Percentiles rank a stretch among this genome's conserved stretches.
Evolutionary conservation across 2,329 filamentous ascomycete species (phyloP).

Genomic region (Fusarium globosum): DNA sequence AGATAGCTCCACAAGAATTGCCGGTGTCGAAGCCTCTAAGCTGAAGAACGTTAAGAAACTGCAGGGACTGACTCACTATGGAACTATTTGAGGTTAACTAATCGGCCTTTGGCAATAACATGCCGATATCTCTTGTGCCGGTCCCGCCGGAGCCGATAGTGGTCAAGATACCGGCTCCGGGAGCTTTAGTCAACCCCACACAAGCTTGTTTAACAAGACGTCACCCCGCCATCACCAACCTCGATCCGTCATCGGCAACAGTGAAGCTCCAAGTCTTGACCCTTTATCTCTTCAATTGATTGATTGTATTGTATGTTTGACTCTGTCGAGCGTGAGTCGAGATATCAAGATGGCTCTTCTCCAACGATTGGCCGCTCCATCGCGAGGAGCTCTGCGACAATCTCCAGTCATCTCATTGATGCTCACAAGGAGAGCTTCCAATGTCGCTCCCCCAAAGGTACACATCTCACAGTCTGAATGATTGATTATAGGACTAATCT

Average conservation of each 20-base stretch:
- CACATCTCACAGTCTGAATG: background rate
- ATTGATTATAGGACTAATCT: background rate
- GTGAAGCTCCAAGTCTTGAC: background rate
- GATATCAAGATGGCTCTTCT: constrained; percentile 46
- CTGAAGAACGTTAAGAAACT: background rate
- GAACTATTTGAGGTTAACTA: background rate
- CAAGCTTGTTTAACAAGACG: constrained; percentile 40
- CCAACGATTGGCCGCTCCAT: constrained; percentile 46
- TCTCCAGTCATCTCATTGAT: constrained; percentile 43
- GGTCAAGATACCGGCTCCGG: constrained; percentile 39
- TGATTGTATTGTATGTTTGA: background rate
- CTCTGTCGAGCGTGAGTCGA: background rate
- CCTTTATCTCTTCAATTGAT: background rate
- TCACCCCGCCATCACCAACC: constrained; percentile 40
- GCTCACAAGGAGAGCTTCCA: constrained; percentile 56
- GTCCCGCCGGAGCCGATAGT: constrained; percentile 28
- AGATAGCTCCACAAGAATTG: background rate
- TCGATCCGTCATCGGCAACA: constrained; percentile 10
- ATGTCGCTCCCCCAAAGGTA: constrained; percentile 59
- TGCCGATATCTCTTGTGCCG: constrained; percentile 7
- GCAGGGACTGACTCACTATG: background rate
- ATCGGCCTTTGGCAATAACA: background rate
- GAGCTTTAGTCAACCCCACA: constrained; percentile 35
- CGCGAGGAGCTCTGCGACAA: constrained; percentile 46
- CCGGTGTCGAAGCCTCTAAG: background rate